Percentiles rank a stretch among this genome's conserved stretches.
Conservation (phyloP, 768 basidiomycete species). For the Trametes meyenii region DNA sequence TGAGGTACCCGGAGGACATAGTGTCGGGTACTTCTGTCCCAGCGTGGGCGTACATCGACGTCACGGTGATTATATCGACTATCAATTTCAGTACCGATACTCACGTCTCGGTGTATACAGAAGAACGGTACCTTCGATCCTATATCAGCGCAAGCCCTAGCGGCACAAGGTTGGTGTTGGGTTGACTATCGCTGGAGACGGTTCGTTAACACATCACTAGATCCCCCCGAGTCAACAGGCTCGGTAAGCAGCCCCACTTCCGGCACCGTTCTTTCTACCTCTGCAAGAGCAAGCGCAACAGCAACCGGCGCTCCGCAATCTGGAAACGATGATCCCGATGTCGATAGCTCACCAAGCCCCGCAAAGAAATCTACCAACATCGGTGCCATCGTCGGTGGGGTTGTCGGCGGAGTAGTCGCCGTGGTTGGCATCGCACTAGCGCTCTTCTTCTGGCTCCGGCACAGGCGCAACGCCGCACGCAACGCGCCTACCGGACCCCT, state of each 20-base stretch:
- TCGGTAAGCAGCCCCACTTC: background rate
- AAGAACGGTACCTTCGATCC: slow-evolving; percentile 3
- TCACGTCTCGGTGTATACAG: background rate
- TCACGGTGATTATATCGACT: slow-evolving; percentile 2
- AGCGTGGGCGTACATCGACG: slow-evolving; percentile 22
- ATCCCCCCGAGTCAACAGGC: background rate
- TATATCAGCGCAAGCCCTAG: background rate
- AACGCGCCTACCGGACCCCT: slow-evolving; percentile 10
- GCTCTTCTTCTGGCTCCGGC: slow-evolving; percentile 15
- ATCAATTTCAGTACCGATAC: background rate
- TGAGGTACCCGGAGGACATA: slow-evolving; percentile 18
- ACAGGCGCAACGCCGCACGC: background rate
- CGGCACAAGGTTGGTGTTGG: background rate
- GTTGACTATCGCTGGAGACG: background rate
- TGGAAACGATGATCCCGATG: background rate
- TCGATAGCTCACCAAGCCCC: background rate
- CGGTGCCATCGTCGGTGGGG: slow-evolving; percentile 16
- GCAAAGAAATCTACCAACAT: slow-evolving; percentile 16
- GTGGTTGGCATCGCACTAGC: slow-evolving; percentile 2
- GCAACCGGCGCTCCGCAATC: background rate
- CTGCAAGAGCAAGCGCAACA: background rate
- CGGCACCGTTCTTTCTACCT: background rate
- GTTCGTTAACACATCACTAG: background rate
- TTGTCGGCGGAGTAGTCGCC: slow-evolving; percentile 14
- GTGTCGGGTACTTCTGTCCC: slow-evolving; percentile 7